Conservation (phyloP, 2,329 filamentous ascomycete genomes). For the Microdochium nivale region DNA sequence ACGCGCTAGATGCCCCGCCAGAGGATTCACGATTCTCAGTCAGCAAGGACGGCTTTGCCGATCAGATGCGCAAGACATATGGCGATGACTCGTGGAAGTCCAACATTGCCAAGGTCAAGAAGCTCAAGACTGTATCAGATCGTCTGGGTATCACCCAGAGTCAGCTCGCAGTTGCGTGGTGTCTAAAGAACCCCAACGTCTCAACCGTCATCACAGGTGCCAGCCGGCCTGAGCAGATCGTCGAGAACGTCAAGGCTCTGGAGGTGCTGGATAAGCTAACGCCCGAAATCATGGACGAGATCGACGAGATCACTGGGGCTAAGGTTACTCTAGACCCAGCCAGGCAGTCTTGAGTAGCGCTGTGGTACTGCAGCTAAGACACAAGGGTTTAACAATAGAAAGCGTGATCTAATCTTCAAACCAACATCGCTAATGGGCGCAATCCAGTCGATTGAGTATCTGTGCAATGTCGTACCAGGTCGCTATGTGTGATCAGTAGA, state of each 20-base stretch:
- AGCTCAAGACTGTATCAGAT: constrained; percentile 44
- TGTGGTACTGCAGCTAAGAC: neutral
- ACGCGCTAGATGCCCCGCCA: constrained; percentile 32
- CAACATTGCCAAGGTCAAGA: constrained; percentile 34
- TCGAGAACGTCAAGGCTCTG: constrained; percentile 39
- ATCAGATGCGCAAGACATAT: constrained; percentile 53
- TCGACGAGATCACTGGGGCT: constrained; percentile 30
- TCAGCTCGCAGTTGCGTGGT: constrained; percentile 44
- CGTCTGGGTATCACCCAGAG: constrained; percentile 44
- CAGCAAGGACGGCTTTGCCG: constrained; percentile 52
- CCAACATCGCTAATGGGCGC: no score
- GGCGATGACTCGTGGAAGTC: constrained; percentile 48
- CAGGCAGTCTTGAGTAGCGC: constrained; percentile 10
- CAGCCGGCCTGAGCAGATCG: constrained; percentile 40
- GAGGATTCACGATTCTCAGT: constrained; percentile 43
- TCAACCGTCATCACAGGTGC: constrained; percentile 44
- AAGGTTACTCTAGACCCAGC: constrained; percentile 13
- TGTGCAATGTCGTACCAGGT: no score
- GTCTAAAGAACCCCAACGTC: constrained; percentile 44
- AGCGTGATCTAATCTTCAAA: no score
- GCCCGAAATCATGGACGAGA: constrained; percentile 39
- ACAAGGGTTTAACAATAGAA: neutral
- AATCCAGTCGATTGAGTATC: no score
- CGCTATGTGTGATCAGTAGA: no score
- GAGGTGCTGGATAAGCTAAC: constrained; percentile 38